A percentile compares a stretch with the other conserved stretches of the same genome.
Evolutionary conservation across 345 rosid species (phyloP).

Genomic region (Melaleuca quinquenervia): DNA sequence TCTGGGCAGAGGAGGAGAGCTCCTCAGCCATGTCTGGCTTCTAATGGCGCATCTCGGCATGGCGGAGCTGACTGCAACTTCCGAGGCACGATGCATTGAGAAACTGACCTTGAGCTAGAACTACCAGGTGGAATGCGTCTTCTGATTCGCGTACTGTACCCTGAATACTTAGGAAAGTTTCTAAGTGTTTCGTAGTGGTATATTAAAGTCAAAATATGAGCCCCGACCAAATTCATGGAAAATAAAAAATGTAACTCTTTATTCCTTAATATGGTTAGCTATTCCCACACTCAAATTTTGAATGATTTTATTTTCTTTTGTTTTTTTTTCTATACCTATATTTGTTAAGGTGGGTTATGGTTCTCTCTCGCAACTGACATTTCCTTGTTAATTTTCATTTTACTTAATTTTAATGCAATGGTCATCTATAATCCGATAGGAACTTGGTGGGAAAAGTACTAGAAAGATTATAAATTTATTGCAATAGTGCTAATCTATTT

Average conservation of each 20-base stretch:
- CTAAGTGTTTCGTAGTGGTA: neutral
- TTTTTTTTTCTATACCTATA: neutral
- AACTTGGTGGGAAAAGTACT: no score
- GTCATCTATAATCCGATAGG: neutral
- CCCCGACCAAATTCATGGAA: neutral
- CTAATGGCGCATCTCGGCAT: conserved; percentile 49
- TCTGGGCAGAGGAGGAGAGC: conserved; percentile 43
- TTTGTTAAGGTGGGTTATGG: neutral
- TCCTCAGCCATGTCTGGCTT: conserved; percentile 40
- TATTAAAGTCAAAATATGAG: neutral
- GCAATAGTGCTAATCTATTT: no score
- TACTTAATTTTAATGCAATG: neutral
- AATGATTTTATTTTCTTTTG: rapidly evolving
- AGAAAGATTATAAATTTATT: no score
- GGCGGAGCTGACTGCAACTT: conserved; percentile 28
- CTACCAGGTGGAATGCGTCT: neutral
- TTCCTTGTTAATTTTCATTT: neutral
- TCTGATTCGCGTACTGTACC: neutral
- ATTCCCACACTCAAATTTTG: neutral
- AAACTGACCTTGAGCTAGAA: neutral
- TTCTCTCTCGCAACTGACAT: neutral
- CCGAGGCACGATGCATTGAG: conserved; percentile 34
- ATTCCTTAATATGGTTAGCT: neutral
- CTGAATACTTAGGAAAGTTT: neutral
- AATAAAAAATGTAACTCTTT: neutral